Base-by-base conservation (phyloP, 495 filamentous ascomycete species). In the Acidiella bohemica region DNA sequence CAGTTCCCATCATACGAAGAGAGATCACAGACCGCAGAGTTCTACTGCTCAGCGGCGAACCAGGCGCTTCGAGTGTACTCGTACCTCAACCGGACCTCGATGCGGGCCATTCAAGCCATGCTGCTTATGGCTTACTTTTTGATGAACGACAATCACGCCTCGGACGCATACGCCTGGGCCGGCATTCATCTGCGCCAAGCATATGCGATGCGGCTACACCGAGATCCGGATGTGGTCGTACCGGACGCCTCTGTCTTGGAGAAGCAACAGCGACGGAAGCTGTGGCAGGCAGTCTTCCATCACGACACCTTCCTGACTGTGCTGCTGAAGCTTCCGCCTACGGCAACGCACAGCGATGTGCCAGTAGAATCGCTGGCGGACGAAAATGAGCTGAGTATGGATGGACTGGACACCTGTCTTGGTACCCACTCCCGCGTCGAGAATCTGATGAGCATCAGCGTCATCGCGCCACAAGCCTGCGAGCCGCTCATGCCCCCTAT, bases 251-350 rank as follows among this genome's bases (percentile, higher is more conserved):
- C 60, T 8, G 56, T 61, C 4, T 73, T 75, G 41, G 77, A 82
- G 37, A 81, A 79, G 49, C 75, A 81, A 48, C 69, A 78, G 44
- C 66, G 79, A 11, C 65, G 78, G 22, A 81, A 81, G 53, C 61
- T 83, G 0, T 84, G 79, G 79, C 78, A 82, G 53, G 76, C 78
- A 4, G 75, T 84, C 10, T 59, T 82, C 8, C 67, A 81, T 12
- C 79, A 84, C 56, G 79, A 84, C 53, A 84, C 79, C 11, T 82
- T 82, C 61, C 66, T 84, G 3, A 81, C 76, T n/a, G 75, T 84
- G 10, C 69, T 82, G 2, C 65, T 84, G 10, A 76, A 78, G 22
- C 65, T 84, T 0, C 79, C 79, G 0, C 79, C 79, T 1, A 72
- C 65, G 23, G 72, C 76, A n/a, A 81, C 73, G 1, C 78, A 82